Percentiles rank a stretch among this genome's conserved stretches.
These are phyloP conservation scores for Coemansia umbellata DNA, from an alignment of 192 early-diverging fungal genomes.

Conservation along the genomic window DNA sequence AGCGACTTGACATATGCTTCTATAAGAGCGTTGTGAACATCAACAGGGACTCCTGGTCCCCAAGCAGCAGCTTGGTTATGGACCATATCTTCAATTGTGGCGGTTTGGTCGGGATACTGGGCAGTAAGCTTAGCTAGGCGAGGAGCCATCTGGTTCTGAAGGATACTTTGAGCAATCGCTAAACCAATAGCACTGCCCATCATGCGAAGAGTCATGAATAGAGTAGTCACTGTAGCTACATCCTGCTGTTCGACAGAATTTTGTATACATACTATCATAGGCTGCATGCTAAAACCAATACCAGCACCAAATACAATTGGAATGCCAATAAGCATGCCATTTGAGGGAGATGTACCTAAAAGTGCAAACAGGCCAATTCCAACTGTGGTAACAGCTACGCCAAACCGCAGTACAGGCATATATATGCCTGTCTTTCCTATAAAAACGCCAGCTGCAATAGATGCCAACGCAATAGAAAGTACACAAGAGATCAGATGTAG, in stretches of 20 bases:
- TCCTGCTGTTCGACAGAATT: conserved; percentile 24
- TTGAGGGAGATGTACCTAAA: conserved; percentile 21
- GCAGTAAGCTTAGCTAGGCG: conserved; percentile 11
- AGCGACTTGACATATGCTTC: conserved; percentile 56
- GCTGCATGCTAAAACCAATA: conserved; percentile 43
- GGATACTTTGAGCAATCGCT: conserved; percentile 25
- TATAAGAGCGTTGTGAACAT: conserved; percentile 44
- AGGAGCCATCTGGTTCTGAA: conserved; percentile 35
- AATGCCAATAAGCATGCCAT: conserved; percentile 33
- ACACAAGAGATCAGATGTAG: conserved; percentile 42
- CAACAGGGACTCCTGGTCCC: conserved; percentile 12
- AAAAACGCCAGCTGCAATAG: conserved; percentile 23
- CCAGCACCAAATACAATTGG: conserved; percentile 44
- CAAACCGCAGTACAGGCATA: conserved; percentile 19
- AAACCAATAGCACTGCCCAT: conserved; percentile 42
- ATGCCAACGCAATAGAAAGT: conserved; percentile 28
- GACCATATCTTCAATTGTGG: conserved; percentile 34
- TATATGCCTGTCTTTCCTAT: conserved; percentile 36
- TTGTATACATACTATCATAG: conserved; percentile 38
- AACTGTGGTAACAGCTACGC: conserved; percentile 9
- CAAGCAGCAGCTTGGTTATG: conserved; percentile 33
- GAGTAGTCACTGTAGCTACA: conserved; percentile 41
- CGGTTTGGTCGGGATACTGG: conserved; percentile 36
- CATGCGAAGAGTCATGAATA: conserved; percentile 38
- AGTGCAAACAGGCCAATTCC: conserved; percentile 38